Evolutionary conservation across 441 rosid species (phyloP).

Genomic region (Bocquillonia castaneifolia): DNA sequence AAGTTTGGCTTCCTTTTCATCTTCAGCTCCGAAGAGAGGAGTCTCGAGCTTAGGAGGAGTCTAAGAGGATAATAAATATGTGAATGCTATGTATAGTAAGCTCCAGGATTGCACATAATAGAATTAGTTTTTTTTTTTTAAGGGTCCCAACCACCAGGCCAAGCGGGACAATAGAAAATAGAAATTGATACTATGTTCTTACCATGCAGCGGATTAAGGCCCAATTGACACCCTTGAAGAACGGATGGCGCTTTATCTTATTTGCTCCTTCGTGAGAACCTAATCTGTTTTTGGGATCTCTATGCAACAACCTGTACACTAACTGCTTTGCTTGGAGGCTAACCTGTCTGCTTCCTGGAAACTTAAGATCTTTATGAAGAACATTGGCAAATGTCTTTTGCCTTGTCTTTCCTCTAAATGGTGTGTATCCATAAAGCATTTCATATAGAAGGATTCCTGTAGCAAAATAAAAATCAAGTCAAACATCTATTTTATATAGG

Average conservation of each 20-base stretch:
- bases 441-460: conserved; percentile 82
- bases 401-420: conserved; percentile 92
- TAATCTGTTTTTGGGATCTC: conserved; percentile 78
- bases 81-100: too few relatives aligned
- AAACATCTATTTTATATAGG: not conserved
- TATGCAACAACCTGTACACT: conserved; percentile 60
- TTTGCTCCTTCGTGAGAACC: conserved; percentile 81
- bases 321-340: conserved; percentile 67
- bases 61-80: conserved; percentile 37
- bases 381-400: conserved; percentile 91
- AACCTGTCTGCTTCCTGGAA: conserved; percentile 56
- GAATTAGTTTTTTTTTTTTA: too few relatives aligned
- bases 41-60: conserved; percentile 74
- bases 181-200: conserved; percentile 14
- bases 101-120: too few relatives aligned
- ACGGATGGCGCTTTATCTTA: conserved; percentile 72
- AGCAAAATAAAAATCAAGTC: not conserved
- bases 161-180: too few relatives aligned
- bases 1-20: conserved; percentile 42
- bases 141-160: too few relatives aligned
- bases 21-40: conserved; percentile 40
- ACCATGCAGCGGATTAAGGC: conserved; percentile 87
- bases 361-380: conserved; percentile 83
- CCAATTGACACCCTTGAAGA: conserved; percentile 81
- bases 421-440: conserved; percentile 96